Percentiles rank a stretch among this genome's conserved stretches.
These are phyloP conservation scores for Vigna radiata DNA, from an alignment of 306 rosid species.

Conservation along the genomic window DNA sequence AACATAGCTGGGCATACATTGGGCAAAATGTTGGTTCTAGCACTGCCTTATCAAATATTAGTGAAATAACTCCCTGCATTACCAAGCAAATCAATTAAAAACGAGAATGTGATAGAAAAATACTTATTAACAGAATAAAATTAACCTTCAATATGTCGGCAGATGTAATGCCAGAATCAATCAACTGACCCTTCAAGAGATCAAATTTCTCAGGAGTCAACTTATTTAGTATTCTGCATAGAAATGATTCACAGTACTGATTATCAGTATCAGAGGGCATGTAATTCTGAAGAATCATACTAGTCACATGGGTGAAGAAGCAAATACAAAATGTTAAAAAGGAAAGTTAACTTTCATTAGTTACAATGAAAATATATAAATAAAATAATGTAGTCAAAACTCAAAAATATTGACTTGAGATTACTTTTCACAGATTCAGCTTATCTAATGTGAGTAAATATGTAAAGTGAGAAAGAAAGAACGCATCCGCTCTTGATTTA, in stretches of 20 bases:
- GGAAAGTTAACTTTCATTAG: not conserved
- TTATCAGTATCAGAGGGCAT: slow-evolving; percentile 5
- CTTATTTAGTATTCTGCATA: slow-evolving; percentile 91
- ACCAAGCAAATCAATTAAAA: slow-evolving; percentile 43
- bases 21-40: slow-evolving; percentile 99
- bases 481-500: not conserved
- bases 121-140: not conserved
- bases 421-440: not conserved
- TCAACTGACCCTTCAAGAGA: slow-evolving; percentile 93
- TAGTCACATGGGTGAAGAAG: not conserved
- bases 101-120: slow-evolving; percentile 23
- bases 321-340: not conserved
- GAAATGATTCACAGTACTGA: slow-evolving; percentile 22
- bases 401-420: not conserved
- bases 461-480: not conserved
- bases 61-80: slow-evolving; percentile 86
- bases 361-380: not conserved
- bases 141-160: slow-evolving; percentile 91
- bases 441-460: not conserved
- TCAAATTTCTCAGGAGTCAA: slow-evolving; percentile 99
- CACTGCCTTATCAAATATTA: slow-evolving; percentile 97
- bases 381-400: slow-evolving; percentile 7
- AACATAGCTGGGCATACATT: slow-evolving; percentile 92
- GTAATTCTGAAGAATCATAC: slow-evolving; percentile 20
- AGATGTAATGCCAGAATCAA: slow-evolving; percentile 90